These are phyloP conservation scores for Pilatotrama ljubarskyi DNA, from an alignment of 768 basidiomycete genomes.

Conservation along the genomic window DNA sequence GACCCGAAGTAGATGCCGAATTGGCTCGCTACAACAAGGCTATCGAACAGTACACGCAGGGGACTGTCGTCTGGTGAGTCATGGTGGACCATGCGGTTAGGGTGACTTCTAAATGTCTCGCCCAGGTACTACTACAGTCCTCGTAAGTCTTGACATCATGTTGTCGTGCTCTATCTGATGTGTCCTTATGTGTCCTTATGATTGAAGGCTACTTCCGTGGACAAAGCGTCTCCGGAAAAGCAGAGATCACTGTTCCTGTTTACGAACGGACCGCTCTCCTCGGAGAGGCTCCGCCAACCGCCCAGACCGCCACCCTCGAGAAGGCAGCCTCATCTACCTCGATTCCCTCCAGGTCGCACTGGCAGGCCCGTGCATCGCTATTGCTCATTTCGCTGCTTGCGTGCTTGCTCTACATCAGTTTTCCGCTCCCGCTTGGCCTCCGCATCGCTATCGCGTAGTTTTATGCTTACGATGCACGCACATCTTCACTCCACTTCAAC, in stretches of 20 bases:
- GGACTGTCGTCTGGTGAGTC: constrained; percentile 37
- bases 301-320: not conserved
- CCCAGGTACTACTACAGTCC: constrained; percentile 38
- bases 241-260: constrained; percentile 14
- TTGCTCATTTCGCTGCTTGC: not conserved
- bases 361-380: constrained; percentile 2
- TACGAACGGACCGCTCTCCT: constrained; percentile 5
- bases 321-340: not conserved
- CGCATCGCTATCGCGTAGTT: not conserved
- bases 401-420: constrained; percentile 4
- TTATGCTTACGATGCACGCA: not conserved
- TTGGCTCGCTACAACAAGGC: constrained; percentile 36
- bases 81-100: not conserved
- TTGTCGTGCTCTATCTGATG: not conserved
- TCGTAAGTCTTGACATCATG: constrained; percentile 27
- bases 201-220: constrained; percentile 20
- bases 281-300: not conserved
- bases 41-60: constrained; percentile 40
- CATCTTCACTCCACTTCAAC: not conserved
- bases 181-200: no score
- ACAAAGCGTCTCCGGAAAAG: constrained; percentile 12
- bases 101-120: not conserved
- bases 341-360: not conserved
- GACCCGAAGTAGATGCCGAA: constrained; percentile 36
- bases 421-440: not conserved